phyloP scores from a whole-genome alignment of 352 stramenopile genomes.

The Globisporangium cederbergense region DNA sequence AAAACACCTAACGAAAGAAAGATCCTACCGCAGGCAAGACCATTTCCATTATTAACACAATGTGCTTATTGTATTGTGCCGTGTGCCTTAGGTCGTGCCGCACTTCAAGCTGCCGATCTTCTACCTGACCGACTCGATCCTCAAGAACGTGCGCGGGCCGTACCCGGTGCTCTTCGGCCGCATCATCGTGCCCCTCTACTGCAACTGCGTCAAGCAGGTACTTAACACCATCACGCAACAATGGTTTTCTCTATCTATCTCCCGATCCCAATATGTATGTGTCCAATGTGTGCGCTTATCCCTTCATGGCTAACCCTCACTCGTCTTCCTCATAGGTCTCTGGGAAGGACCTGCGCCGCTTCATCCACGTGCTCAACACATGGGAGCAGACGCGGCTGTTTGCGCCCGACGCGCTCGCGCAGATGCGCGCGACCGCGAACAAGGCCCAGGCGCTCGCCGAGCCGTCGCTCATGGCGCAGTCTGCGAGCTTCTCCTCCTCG shows the following conservation, averaged over 20 bases:
- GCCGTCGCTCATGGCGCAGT: constrained; percentile 31
- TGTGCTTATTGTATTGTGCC: constrained; percentile 1
- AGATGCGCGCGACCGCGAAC: constrained; percentile 71
- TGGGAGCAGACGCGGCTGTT: constrained; percentile 75
- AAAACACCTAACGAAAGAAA: not conserved
- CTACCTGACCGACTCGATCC: constrained; percentile 88
- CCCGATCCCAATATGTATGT: not conserved
- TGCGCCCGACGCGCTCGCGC: constrained; percentile 38
- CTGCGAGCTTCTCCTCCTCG: constrained; percentile 51
- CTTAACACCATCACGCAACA: not conserved
- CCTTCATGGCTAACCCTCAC: not conserved
- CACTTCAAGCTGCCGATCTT: constrained; percentile 89
- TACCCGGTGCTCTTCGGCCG: constrained; percentile 66
- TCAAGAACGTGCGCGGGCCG: constrained; percentile 82
- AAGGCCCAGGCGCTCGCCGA: constrained; percentile 47
- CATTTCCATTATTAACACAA: not conserved
- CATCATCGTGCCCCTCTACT: constrained; percentile 81
- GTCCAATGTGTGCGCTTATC: not conserved
- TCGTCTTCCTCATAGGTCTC: constrained; percentile 40
- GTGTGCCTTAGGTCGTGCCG: constrained; percentile 46
- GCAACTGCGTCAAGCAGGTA: constrained; percentile 82
- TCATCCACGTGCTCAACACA: constrained; percentile 84
- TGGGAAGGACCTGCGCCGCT: constrained; percentile 75
- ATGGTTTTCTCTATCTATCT: no score
- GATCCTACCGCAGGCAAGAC: not conserved